phyloP scores from a whole-genome alignment of 345 rosid genomes.

The Camelina neglecta region DNA sequence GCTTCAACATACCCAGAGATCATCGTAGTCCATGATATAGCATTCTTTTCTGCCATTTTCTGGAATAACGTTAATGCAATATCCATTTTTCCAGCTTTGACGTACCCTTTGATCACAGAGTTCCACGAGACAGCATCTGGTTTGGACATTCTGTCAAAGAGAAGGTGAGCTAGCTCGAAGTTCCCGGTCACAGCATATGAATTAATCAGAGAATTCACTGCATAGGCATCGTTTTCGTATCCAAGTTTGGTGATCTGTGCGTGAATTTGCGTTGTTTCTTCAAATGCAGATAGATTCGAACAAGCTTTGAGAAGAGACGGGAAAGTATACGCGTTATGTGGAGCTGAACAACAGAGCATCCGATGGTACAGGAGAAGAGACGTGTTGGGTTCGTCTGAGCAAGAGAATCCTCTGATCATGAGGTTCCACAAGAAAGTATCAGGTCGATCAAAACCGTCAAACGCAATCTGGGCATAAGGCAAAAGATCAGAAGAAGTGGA shows the following conservation, averaged over 20 bases:
- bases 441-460: constrained; percentile 50
- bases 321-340: constrained; percentile 62
- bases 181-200: constrained; percentile 54
- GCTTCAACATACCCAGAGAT: constrained; percentile 62
- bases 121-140: constrained; percentile 74
- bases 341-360: constrained; percentile 57
- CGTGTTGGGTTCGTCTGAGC: constrained; percentile 50
- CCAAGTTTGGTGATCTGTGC: constrained; percentile 59
- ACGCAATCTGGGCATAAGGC: constrained; percentile 56
- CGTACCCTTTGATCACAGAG: constrained; percentile 65
- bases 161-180: constrained; percentile 46
- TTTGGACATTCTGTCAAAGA: constrained; percentile 52
- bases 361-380: constrained; percentile 58
- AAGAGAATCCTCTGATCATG: constrained; percentile 64
- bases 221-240: constrained; percentile 51
- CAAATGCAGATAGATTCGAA: constrained; percentile 50
- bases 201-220: constrained; percentile 62
- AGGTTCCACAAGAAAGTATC: constrained; percentile 68
- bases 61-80: constrained; percentile 52
- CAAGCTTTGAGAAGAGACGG: constrained; percentile 81
- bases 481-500: constrained; percentile 45
- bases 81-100: constrained; percentile 52
- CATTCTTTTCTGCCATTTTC: constrained; percentile 52
- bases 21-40: constrained; percentile 71
- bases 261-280: constrained; percentile 64